Conservation (phyloP, 805 yeast genomes). For the Myxozyma kluyveri region DNA sequence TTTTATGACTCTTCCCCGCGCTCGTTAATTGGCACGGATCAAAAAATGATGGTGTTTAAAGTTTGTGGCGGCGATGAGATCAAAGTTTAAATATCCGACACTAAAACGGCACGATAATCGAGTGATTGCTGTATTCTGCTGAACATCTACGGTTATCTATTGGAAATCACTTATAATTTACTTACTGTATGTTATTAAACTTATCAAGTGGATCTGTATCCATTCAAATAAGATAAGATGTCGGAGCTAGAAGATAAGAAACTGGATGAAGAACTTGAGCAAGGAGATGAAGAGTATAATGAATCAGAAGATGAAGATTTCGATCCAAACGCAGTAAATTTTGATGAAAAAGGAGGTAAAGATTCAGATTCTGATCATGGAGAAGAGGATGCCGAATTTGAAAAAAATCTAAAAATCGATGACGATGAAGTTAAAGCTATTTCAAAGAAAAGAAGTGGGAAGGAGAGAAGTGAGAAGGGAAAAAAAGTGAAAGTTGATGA, state of each 20-base stretch:
- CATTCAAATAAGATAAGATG: too few species aligned
- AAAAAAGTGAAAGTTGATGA: background rate
- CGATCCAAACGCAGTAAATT: constrained; percentile 20
- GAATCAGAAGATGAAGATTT: constrained; percentile 34
- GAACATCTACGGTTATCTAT: too few species aligned
- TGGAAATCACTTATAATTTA: too few species aligned
- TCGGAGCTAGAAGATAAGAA: background rate
- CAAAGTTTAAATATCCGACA: too few species aligned
- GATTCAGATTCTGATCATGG: constrained; percentile 11
- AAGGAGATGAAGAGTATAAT: constrained; percentile 28
- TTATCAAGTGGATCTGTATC: too few species aligned
- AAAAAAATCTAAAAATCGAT: constrained; percentile 5
- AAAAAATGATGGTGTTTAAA: too few species aligned
- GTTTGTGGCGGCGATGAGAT: too few species aligned
- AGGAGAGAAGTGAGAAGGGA: background rate
- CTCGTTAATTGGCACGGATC: too few species aligned
- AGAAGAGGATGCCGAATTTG: constrained; percentile 20
- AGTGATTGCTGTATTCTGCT: too few species aligned
- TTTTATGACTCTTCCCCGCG: too few species aligned
- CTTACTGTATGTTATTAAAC: too few species aligned
- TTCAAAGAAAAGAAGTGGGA: background rate
- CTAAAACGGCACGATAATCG: too few species aligned
- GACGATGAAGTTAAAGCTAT: constrained; percentile 13
- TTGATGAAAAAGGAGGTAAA: constrained; percentile 7
- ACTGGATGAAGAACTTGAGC: background rate